Evolutionary conservation across 768 basidiomycete genomes (phyloP), one percentile per base, ranked within the genome.

Genomic region (Mycena pura): DNA sequence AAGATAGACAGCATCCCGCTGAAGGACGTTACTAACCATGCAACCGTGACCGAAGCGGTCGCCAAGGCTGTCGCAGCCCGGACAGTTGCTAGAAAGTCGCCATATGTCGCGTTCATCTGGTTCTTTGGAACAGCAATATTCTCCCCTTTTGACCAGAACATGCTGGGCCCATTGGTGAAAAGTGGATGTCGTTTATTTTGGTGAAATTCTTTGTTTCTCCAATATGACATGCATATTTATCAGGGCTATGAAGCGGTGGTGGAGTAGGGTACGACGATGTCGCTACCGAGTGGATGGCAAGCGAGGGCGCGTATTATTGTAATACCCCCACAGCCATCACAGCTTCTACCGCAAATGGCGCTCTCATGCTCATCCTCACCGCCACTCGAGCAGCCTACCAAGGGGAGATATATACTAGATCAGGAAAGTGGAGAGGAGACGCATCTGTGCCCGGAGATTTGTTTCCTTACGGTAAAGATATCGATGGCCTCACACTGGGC

Each of bases 291-390:
- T 70, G 65, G 54, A 44, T 70, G 62, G 38, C 66, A 17, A 41
- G 40, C 1, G 36, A 66, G 43, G 60, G 66, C 13, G 62, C 58
- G 21, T 66, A 64, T 38, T 70, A 64, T 51, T 67, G 66, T 14
- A 70, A 68, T 44, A 70, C 69, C 14, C 66, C 69, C 13, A 62
- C 59, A 8, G 62, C 61, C 8, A 57, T 67, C 31, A 59, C 62
- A 3, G 45, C 64, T n/a, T 60, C 66, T 32, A 70, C 69, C 5
- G 69, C 69, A 13, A 67, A 70, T 55, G 65, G 64, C 11, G 64
- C 69, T 1, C 54, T 65, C 6, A 66, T 68, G 66, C 65, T 70
- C 53, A 66, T 70, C 15, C 60, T 70, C 2, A 49, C 65, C 24
- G 64, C 60, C 5, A 61, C 65, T 27, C 66, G 69, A 10, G 57